Evolutionary conservation across 306 rosid species (phyloP).

Genomic region (Erythrophleum fordii): DNA sequence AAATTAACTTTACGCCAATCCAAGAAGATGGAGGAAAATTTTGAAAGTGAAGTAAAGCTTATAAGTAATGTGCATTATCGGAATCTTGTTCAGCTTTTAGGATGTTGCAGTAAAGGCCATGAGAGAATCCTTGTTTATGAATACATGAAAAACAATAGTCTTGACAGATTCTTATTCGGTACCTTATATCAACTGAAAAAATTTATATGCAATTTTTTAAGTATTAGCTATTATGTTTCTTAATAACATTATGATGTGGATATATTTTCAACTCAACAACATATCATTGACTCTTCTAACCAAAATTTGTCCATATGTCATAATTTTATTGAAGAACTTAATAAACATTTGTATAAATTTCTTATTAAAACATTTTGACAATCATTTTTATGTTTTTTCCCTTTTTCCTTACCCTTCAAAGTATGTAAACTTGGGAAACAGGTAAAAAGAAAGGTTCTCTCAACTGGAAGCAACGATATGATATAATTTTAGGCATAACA

Average conservation of each 20-base stretch:
- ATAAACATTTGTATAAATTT: neutral
- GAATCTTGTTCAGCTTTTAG: constrained; percentile 53
- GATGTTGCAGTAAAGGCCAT: constrained; percentile 51
- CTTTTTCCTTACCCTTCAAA: neutral
- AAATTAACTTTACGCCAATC: constrained; percentile 42
- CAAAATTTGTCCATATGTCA: neutral
- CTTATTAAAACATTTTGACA: neutral
- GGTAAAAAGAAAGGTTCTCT: constrained; percentile 47
- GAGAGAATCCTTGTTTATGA: constrained; percentile 53
- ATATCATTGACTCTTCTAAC: neutral
- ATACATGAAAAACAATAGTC: constrained; percentile 53
- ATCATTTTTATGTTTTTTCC: neutral
- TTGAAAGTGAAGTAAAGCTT: constrained; percentile 55
- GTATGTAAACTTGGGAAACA: neutral
- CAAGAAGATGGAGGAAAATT: constrained; percentile 36
- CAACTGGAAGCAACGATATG: constrained; percentile 46
- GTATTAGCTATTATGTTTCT: neutral
- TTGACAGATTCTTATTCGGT: constrained; percentile 55
- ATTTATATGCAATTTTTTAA: neutral
- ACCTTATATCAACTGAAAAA: neutral
- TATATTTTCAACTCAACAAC: neutral
- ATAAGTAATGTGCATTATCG: constrained; percentile 60
- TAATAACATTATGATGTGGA: neutral
- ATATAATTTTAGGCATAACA: constrained; percentile 47
- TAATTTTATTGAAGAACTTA: neutral